A percentile compares a stretch with the other conserved stretches of the same genome.
Conservation (phyloP, 225 moss, liverwort and hornwort species). For the Ulota crispa region DNA sequence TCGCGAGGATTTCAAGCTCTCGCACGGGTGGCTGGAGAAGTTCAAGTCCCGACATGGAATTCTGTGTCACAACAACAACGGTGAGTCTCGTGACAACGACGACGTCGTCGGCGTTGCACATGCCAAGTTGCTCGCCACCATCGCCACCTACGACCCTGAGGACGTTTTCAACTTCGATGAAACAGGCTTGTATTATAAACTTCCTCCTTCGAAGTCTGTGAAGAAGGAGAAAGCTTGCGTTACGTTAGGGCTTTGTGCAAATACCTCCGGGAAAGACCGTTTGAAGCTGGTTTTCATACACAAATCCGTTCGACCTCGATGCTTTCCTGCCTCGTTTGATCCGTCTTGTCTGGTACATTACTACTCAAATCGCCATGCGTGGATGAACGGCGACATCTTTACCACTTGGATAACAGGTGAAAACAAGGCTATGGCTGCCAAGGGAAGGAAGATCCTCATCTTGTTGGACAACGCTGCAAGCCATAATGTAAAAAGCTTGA, state of each 20-base stretch:
- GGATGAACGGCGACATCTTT: constrained; percentile 20
- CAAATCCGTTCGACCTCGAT: background rate
- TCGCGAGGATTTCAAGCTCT: constrained; percentile 29
- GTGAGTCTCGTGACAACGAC: background rate
- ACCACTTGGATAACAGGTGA: constrained; percentile 14
- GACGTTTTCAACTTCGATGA: constrained; percentile 24
- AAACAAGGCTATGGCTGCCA: constrained; percentile 10
- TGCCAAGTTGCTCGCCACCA: constrained; percentile 4
- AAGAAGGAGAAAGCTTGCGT: background rate
- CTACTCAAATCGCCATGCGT: background rate
- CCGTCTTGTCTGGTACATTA: constrained; percentile 8
- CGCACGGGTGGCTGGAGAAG: constrained; percentile 21
- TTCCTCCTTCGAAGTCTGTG: background rate
- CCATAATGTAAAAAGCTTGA: background rate
- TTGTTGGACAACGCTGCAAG: constrained; percentile 28
- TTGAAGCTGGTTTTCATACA: constrained; percentile 24
- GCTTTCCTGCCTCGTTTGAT: constrained; percentile 21
- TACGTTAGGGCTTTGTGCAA: constrained; percentile 15
- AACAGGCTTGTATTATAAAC: background rate
- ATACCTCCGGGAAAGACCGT: background rate
- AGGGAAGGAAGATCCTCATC: constrained; percentile 5
- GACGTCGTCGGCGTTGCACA: background rate
- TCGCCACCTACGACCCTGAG: background rate
- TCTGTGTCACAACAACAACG: background rate
- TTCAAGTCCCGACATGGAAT: constrained; percentile 32